These are phyloP conservation scores for Amanita rimosa DNA, from an alignment of 768 basidiomycete species.

Conservation along the genomic window DNA sequence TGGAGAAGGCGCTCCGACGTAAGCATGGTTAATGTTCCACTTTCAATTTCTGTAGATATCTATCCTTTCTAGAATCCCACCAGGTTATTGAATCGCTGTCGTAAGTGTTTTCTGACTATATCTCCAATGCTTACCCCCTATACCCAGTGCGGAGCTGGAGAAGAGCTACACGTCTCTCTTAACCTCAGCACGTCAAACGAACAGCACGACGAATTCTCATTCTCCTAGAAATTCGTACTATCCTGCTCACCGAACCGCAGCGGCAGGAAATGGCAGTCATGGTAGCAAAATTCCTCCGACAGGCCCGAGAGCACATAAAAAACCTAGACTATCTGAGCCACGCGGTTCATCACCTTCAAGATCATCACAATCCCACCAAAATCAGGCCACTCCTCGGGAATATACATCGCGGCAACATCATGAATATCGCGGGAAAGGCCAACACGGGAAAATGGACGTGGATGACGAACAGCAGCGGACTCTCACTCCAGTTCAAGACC, in stretches of 20 bases:
- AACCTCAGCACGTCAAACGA: slow-evolving; percentile 30
- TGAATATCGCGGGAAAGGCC: slow-evolving; percentile 15
- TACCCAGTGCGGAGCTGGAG: slow-evolving; percentile 58
- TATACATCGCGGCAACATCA: slow-evolving; percentile 12
- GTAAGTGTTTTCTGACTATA: slow-evolving; percentile 33
- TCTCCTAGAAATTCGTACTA: slow-evolving; percentile 39
- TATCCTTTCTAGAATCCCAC: slow-evolving; percentile 54
- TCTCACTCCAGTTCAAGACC: slow-evolving; percentile 23
- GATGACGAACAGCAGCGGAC: slow-evolving; percentile 39
- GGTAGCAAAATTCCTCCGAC: slow-evolving; percentile 57
- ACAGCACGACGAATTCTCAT: slow-evolving; percentile 26
- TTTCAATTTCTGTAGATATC: slow-evolving; percentile 3
- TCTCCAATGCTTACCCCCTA: slow-evolving; percentile 4
- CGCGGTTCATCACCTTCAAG: slow-evolving; percentile 22
- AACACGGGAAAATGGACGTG: slow-evolving; percentile 37
- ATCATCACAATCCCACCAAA: slow-evolving; percentile 16
- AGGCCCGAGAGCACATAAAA: slow-evolving; percentile 74
- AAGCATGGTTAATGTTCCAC: slow-evolving; percentile 11
- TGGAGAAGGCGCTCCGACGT: slow-evolving; percentile 77
- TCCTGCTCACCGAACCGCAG: slow-evolving; percentile 14
- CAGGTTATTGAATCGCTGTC: slow-evolving; percentile 57
- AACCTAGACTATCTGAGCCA: slow-evolving; percentile 57
- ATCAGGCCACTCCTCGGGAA: slow-evolving; percentile 12
- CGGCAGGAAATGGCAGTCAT: slow-evolving; percentile 17
- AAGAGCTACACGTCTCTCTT: slow-evolving; percentile 61